These are phyloP conservation scores for Echinochloa phyllopogon DNA, from an alignment of 176 grass and related monocot species.

Conservation along the genomic window DNA sequence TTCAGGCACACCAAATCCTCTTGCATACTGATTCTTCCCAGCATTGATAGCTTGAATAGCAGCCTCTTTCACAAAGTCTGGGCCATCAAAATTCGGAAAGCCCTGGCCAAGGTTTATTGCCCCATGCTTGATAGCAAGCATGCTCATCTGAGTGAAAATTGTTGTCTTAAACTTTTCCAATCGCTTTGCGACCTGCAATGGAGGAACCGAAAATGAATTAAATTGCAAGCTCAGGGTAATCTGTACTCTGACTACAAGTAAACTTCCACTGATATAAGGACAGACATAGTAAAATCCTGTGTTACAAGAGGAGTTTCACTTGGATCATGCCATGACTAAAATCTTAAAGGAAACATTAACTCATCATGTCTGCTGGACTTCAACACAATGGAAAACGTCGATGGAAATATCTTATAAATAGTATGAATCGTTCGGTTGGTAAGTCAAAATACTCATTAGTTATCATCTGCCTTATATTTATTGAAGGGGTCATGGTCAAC, in stretches of 20 bases:
- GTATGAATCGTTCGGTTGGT: neutral
- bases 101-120: constrained; percentile 98
- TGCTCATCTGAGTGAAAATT: constrained; percentile 99
- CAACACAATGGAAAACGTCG: neutral
- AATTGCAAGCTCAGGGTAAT: constrained; percentile 20
- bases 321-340: constrained; percentile 4
- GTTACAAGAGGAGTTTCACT: neutral
- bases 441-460: neutral
- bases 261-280: constrained; percentile 23
- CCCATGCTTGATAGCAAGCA: constrained; percentile 89
- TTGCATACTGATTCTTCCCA: constrained; percentile 95
- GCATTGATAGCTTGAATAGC: constrained; percentile 88
- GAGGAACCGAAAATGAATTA: constrained; percentile 12
- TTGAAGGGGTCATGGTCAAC: neutral
- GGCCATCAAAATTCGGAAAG: constrained; percentile 97
- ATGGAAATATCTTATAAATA: neutral
- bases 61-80: constrained; percentile 88
- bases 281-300: neutral
- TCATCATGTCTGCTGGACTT: constrained; percentile 24
- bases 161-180: constrained; percentile 98
- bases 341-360: neutral
- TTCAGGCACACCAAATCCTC: constrained; percentile 84
- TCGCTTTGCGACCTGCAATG: constrained; percentile 79
- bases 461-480: neutral
- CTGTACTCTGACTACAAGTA: neutral